These are phyloP conservation scores for Canna indica DNA, from an alignment of 176 grass and related monocot species.

Conservation along the genomic window DNA sequence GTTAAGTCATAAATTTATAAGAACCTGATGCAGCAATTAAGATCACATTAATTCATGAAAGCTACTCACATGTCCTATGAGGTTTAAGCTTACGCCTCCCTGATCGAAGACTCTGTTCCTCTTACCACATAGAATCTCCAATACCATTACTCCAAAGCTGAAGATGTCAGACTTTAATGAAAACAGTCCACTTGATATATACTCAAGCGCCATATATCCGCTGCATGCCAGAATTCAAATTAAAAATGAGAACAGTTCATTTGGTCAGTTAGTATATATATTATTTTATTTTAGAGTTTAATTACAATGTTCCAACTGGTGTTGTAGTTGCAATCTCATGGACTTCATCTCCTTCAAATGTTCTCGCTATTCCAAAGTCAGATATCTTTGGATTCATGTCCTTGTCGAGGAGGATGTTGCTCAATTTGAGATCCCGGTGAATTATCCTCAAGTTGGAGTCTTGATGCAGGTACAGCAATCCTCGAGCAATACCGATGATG, in stretches of 20 bases:
- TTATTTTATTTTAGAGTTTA: too few species aligned
- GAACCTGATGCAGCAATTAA: too few species aligned
- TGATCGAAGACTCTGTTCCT: constrained; percentile 40
- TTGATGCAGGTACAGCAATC: constrained; percentile 52
- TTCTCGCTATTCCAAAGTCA: constrained; percentile 47
- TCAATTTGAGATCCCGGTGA: constrained; percentile 53
- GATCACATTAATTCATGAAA: too few species aligned
- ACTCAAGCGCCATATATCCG: constrained; percentile 43
- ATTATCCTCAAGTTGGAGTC: constrained; percentile 54
- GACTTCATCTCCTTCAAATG: constrained; percentile 22
- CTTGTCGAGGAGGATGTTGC: constrained; percentile 53
- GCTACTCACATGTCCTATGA: constrained; percentile 54
- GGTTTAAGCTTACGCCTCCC: constrained; percentile 29
- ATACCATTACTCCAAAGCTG: constrained; percentile 67
- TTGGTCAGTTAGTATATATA: neutral
- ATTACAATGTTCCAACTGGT: constrained; percentile 42
- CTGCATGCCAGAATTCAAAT: neutral
- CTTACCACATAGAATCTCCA: constrained; percentile 59
- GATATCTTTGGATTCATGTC: constrained; percentile 76
- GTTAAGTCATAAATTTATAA: neutral
- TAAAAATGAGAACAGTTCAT: constrained; percentile 6
- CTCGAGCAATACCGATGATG: constrained; percentile 41
- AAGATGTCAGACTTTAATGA: constrained; percentile 71
- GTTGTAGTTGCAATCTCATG: constrained; percentile 24
- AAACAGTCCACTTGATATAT: constrained; percentile 27